A percentile compares a stretch with the other conserved stretches of the same genome.
These are phyloP conservation scores for Exophiala bonariae DNA, from an alignment of 2,329 filamentous ascomycete genomes.

Conservation along the genomic window DNA sequence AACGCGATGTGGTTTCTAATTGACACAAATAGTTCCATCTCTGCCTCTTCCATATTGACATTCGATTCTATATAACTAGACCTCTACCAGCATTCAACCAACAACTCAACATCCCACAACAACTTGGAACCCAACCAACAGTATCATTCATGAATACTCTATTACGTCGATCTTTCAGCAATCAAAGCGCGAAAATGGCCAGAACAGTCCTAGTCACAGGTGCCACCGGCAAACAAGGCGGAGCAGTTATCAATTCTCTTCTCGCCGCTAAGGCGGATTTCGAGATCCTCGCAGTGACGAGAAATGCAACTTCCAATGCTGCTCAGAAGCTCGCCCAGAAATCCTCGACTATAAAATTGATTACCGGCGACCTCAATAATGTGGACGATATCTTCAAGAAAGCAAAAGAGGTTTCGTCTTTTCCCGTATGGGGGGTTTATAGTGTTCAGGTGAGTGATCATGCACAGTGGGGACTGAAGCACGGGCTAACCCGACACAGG, in stretches of 20 bases:
- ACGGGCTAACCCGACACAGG: constrained; percentile 3
- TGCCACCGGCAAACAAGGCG: constrained; percentile 52
- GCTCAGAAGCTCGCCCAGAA: constrained; percentile 19
- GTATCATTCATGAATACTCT: no score
- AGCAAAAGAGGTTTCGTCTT: constrained; percentile 5
- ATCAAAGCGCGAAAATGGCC: not conserved
- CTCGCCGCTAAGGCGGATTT: constrained; percentile 29
- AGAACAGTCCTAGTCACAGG: constrained; percentile 44
- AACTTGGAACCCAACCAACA: no score
- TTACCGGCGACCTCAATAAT: constrained; percentile 24
- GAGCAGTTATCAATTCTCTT: constrained; percentile 45
- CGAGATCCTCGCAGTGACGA: constrained; percentile 25
- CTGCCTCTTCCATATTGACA: no score
- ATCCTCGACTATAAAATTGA: constrained; percentile 19
- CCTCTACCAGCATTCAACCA: no score
- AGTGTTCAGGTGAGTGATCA: constrained; percentile 16
- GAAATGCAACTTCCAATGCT: constrained; percentile 15
- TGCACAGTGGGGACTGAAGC: no score
- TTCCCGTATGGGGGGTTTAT: constrained; percentile 26
- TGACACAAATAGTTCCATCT: no score
- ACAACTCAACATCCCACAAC: no score
- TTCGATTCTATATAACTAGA: no score
- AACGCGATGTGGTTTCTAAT: no score
- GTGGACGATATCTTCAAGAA: constrained; percentile 13
- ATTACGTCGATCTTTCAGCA: not conserved